Percentiles rank a stretch among this genome's conserved stretches.
Conservation (phyloP, 192 early-diverging fungal species). For the Dissophora ornata region DNA sequence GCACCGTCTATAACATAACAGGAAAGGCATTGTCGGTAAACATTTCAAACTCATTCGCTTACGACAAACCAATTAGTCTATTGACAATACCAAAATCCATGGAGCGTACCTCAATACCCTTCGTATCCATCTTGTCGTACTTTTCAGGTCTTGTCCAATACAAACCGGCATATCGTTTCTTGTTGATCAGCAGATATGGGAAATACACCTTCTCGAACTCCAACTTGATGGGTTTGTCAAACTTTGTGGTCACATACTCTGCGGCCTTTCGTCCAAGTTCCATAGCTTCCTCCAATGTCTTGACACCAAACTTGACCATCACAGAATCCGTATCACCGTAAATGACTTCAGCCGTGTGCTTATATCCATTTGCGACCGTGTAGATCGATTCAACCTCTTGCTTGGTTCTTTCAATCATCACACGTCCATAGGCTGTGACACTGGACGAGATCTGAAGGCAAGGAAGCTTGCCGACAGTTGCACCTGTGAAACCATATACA, state of each 20-base stretch:
- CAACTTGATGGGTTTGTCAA: slow-evolving; percentile 94
- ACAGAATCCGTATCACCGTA: slow-evolving; percentile 99
- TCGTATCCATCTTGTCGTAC: slow-evolving; percentile 97
- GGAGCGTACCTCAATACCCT: slow-evolving; percentile 96
- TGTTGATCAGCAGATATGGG: slow-evolving; percentile 97
- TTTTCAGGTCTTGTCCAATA: slow-evolving; percentile 96
- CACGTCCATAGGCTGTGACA: slow-evolving; percentile 93
- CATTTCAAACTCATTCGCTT: too few species aligned
- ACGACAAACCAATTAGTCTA: too few species aligned
- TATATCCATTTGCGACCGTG: slow-evolving; percentile 88
- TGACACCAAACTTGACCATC: slow-evolving; percentile 97
- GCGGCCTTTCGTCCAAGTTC: slow-evolving; percentile 85
- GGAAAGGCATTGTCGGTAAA: not conserved
- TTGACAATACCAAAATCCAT: too few species aligned
- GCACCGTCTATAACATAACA: slow-evolving; percentile 77
- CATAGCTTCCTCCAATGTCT: slow-evolving; percentile 87
- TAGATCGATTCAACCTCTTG: slow-evolving; percentile 84
- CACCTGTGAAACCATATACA: slow-evolving; percentile 97
- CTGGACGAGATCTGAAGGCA: slow-evolving; percentile 94
- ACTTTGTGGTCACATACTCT: slow-evolving; percentile 83
- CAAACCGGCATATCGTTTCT: slow-evolving; percentile 97
- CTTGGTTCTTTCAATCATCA: slow-evolving; percentile 95
- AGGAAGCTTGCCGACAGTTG: slow-evolving; percentile 90
- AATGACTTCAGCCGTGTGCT: slow-evolving; percentile 90
- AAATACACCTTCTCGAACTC: slow-evolving; percentile 99